Percentiles rank a stretch among this genome's conserved stretches.
These are phyloP conservation scores for Zoysia japonica DNA, from an alignment of 176 grass and related monocot species.

Conservation along the genomic window DNA sequence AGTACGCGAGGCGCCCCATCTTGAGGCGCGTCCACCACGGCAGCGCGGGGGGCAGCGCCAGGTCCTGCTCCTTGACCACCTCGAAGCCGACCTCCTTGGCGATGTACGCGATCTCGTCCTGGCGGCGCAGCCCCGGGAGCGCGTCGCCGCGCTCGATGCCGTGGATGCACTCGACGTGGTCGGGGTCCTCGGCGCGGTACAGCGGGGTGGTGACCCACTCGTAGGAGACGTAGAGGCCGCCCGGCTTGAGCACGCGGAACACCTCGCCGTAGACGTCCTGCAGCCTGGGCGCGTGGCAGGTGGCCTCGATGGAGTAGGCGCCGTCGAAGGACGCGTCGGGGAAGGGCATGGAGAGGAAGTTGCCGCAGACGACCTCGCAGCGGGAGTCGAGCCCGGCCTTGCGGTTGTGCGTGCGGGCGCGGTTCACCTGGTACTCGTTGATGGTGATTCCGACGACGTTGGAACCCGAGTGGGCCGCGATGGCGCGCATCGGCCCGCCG, in stretches of 20 bases:
- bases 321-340: conserved; percentile 75
- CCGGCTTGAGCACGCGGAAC: conserved; percentile 83
- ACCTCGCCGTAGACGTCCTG: conserved; percentile 95
- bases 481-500: conserved; percentile 96
- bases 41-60: conserved; percentile 70
- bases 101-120: conserved; percentile 72
- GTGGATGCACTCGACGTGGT: conserved; percentile 82
- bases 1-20: conserved; percentile 95
- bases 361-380: conserved; percentile 96
- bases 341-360: conserved; percentile 97
- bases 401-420: conserved; percentile 82
- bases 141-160: conserved; percentile 93
- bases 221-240: conserved; percentile 80
- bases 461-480: conserved; percentile 70
- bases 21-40: conserved; percentile 96
- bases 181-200: conserved; percentile 65
- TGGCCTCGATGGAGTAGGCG: conserved; percentile 98
- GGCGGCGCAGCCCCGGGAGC: conserved; percentile 71
- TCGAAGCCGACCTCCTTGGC: conserved; percentile 72
- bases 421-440: conserved; percentile 97
- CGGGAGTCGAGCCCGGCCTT: conserved; percentile 70
- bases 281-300: conserved; percentile 91
- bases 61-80: conserved; percentile 81
- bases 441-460: conserved; percentile 96
- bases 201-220: conserved; percentile 94